Base-by-base conservation (phyloP, 768 basidiomycete species). In the Mycena amicta region DNA sequence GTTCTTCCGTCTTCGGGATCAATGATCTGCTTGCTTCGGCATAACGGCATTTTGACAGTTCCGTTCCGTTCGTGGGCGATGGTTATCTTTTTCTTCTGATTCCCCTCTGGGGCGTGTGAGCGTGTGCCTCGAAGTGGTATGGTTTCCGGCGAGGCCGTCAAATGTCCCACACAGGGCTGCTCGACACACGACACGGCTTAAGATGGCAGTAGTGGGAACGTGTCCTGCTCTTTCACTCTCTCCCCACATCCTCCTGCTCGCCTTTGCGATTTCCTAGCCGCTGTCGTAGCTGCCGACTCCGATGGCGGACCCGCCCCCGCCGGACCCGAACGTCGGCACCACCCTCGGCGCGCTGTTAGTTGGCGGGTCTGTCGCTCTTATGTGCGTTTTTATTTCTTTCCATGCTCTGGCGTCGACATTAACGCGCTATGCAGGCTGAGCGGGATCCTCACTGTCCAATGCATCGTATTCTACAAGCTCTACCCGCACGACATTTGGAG, bases 271-370 rank as follows among this genome's bases (percentile, higher is more conserved):
- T 15, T 45, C 15, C 43, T n/a, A 13, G 43, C 15, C 43, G 43
- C 43, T 6, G 43, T 45, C 8, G 43, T 8, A 45, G 22, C 43
- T 8, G 43, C 43, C 12, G 43, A 16, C 43, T 8, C 47, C 15
- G 25, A 26, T 28, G 47, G 47, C 47, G 47, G 47, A 25, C 13
- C 43, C 47, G 8, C 27, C 26, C 15, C 11, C 6, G 15, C 47
- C 26, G 25, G 12, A 49, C 27, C 5, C 49, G 25, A 46, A 66
- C 52, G 18, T 66, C 52, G 52, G 58, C 3, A 55, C 43, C 30
- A 66, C 64, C 18, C 59, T 60, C 20, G 64, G 64, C 12, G 58
- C 64, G 41, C 28, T 66, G 47, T 61, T 66, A 39, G 45, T 60
- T 37, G 64, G 64, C 30, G 64, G 64, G 39, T 41, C 50, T 31